A percentile compares a stretch with the other conserved stretches of the same genome.
Conservation (phyloP, 306 rosid genomes). For the Sechiopsis laciniata region DNA sequence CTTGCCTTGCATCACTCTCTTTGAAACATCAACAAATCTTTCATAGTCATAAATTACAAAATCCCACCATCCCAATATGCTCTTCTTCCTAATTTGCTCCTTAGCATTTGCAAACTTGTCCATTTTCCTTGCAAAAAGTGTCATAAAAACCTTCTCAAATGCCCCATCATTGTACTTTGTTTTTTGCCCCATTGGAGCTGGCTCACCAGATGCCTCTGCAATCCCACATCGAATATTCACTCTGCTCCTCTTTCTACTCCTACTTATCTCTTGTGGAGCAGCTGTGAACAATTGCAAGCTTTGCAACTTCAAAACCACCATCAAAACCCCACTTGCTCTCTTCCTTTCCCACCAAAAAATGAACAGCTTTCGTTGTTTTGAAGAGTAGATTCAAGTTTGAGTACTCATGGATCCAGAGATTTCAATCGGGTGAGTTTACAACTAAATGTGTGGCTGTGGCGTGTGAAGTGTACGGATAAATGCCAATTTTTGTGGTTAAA, state of each 20-base stretch:
- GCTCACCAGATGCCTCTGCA: conserved; percentile 70
- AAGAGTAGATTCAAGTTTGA: too few relatives aligned
- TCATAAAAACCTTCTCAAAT: conserved; percentile 72
- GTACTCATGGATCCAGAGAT: background rate
- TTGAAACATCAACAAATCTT: conserved; percentile 73
- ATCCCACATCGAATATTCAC: conserved; percentile 46
- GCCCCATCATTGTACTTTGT: conserved; percentile 69
- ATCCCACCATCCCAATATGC: conserved; percentile 31
- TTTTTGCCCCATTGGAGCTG: conserved; percentile 77
- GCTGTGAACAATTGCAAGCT: conserved; percentile 21
- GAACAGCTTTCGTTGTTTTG: too few relatives aligned
- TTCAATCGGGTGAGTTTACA: background rate
- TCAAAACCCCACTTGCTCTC: background rate
- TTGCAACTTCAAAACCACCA: conserved; percentile 33
- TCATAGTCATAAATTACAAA: conserved; percentile 45
- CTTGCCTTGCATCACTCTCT: conserved; percentile 80
- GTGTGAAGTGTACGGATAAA: background rate
- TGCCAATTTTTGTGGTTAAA: background rate
- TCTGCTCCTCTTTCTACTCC: background rate
- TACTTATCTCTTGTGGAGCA: background rate
- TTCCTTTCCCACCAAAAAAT: background rate
- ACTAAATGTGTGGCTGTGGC: background rate
- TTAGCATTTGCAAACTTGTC: conserved; percentile 43
- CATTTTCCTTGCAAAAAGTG: conserved; percentile 75
- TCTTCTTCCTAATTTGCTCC: background rate